These are phyloP conservation scores for Syzygium jambos DNA, from an alignment of 345 rosid species.

Conservation along the genomic window DNA sequence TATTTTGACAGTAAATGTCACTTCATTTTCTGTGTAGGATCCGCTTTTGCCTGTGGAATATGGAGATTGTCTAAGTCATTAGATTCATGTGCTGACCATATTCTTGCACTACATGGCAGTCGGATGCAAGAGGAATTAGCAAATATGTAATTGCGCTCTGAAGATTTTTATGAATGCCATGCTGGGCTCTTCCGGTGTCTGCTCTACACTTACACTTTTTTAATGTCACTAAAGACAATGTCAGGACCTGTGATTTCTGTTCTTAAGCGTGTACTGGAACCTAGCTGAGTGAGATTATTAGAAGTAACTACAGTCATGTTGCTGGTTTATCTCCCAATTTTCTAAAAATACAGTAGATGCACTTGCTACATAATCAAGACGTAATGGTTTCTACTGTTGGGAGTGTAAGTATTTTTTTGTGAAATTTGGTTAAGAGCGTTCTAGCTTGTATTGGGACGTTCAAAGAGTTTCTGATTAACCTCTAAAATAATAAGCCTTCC, in stretches of 20 bases:
- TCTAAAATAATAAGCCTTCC: neutral
- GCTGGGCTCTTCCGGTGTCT: neutral
- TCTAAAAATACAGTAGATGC: neutral
- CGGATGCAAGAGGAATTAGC: constrained; percentile 62
- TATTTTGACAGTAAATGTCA: neutral
- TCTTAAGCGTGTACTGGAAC: neutral
- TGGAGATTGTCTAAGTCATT: constrained; percentile 26
- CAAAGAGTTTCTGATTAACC: neutral
- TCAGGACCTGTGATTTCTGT: neutral
- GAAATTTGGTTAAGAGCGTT: neutral
- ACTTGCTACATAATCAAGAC: neutral
- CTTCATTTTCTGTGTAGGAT: constrained; percentile 22
- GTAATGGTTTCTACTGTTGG: neutral
- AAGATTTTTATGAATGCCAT: neutral
- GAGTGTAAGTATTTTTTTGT: neutral
- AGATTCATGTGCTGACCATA: constrained; percentile 39
- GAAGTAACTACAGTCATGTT: neutral
- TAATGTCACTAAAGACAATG: neutral
- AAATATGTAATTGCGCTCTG: constrained; percentile 42
- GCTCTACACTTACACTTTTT: neutral
- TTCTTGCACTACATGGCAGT: constrained; percentile 59
- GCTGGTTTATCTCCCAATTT: neutral
- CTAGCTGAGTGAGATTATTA: neutral
- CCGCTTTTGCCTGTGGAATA: constrained; percentile 24
- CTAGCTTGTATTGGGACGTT: neutral